Evolutionary conservation across 1,284 basidiomycete genomes (phyloP).

Genomic region (Xerocomus minutiporus): DNA sequence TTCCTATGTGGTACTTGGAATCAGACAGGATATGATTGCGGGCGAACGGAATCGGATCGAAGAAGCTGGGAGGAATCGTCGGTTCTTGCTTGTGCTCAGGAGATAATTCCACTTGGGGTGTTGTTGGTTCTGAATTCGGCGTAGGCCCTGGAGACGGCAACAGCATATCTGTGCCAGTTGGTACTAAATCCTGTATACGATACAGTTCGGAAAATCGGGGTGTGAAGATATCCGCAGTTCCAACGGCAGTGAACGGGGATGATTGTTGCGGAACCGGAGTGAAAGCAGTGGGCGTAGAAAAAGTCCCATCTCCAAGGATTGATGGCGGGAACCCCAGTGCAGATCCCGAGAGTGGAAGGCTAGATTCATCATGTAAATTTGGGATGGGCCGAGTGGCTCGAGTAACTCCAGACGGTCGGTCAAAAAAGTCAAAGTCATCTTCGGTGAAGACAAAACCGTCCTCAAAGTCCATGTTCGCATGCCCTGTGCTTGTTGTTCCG

Average conservation of each 20-base stretch:
- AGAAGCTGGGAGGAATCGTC: constrained; percentile 31
- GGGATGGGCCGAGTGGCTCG: constrained; percentile 13
- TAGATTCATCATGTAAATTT: constrained; percentile 16
- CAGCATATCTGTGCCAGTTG: constrained; percentile 32
- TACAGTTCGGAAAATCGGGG: constrained; percentile 28
- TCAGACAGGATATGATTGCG: constrained; percentile 55
- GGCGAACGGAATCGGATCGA: constrained; percentile 70
- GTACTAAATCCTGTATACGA: constrained; percentile 16
- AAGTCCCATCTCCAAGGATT: constrained; percentile 27
- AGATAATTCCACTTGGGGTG: constrained; percentile 48
- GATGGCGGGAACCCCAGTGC: constrained; percentile 33
- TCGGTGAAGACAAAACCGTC: constrained; percentile 73
- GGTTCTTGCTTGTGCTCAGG: constrained; percentile 13
- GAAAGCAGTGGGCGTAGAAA: constrained; percentile 27
- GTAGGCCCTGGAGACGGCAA: constrained; percentile 42
- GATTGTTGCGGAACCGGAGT: constrained; percentile 22
- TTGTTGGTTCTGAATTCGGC: constrained; percentile 44
- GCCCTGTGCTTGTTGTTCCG: constrained; percentile 27
- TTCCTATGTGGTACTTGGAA: constrained; percentile 68
- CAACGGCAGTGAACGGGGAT: constrained; percentile 29
- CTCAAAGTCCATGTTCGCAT: constrained; percentile 48
- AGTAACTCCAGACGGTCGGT: constrained; percentile 39
- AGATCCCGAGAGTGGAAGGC: constrained; percentile 27
- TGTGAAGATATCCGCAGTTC: constrained; percentile 29
- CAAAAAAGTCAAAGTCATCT: constrained; percentile 77